These are phyloP conservation scores for Barnettozyma vustinii DNA, from an alignment of 805 yeast genomes.

Conservation along the genomic window DNA sequence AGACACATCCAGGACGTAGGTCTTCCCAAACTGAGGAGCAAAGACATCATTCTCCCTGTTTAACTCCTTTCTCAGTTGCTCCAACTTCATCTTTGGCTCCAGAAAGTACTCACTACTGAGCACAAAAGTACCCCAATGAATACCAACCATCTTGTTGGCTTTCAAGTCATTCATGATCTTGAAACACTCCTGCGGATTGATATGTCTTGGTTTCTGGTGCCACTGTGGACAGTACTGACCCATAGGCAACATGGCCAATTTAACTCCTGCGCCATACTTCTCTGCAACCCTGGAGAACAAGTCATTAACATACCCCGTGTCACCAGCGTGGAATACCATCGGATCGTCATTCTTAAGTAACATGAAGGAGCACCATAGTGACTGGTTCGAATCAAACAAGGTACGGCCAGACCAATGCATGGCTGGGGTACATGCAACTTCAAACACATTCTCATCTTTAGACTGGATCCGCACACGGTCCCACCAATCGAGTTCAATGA, in stretches of 20 bases:
- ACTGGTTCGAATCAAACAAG: constrained; percentile 70
- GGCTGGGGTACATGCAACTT: constrained; percentile 85
- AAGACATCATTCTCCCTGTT: constrained; percentile 36
- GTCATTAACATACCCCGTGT: constrained; percentile 82
- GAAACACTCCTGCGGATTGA: constrained; percentile 72
- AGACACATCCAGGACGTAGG: constrained; percentile 41
- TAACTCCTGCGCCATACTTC: constrained; percentile 53
- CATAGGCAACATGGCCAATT: constrained; percentile 76
- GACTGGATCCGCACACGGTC: constrained; percentile 44
- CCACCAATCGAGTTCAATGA: constrained; percentile 93
- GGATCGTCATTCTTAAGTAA: constrained; percentile 63
- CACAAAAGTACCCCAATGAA: constrained; percentile 96
- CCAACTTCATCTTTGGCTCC: constrained; percentile 69
- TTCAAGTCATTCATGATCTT: constrained; percentile 58
- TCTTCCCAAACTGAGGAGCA: constrained; percentile 75
- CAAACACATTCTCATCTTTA: constrained; percentile 43
- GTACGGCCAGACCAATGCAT: constrained; percentile 96
- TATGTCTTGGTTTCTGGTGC: constrained; percentile 90
- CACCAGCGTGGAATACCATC: constrained; percentile 87
- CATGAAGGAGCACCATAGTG: constrained; percentile 88
- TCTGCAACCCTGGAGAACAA: constrained; percentile 62
- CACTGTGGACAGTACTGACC: constrained; percentile 95
- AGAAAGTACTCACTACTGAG: constrained; percentile 81
- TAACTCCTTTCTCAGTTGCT: constrained; percentile 39
- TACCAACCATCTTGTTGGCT: constrained; percentile 67